Conservation (phyloP, 768 basidiomycete genomes). For the Mycena vulgaris region DNA sequence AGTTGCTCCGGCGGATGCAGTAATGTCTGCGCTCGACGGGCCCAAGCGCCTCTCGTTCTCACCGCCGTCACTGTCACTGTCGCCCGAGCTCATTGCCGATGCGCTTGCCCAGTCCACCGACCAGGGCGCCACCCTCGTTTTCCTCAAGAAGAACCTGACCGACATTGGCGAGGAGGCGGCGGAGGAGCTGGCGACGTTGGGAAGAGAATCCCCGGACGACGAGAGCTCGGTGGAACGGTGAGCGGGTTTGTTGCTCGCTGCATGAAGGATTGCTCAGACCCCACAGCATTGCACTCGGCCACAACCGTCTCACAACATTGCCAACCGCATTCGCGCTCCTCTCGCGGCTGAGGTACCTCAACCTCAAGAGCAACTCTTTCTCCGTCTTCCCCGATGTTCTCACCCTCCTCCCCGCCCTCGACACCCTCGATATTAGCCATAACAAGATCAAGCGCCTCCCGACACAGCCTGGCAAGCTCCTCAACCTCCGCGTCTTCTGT, state of each 20-base stretch:
- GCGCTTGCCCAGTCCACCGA: slow-evolving; percentile 80
- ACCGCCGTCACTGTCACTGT: slow-evolving; percentile 64
- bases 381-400: slow-evolving; percentile 90
- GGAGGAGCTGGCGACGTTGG: slow-evolving; percentile 78
- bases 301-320: slow-evolving; percentile 86
- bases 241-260: slow-evolving; percentile 34
- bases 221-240: slow-evolving; percentile 76
- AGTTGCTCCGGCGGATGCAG: slow-evolving; percentile 33
- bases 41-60: slow-evolving; percentile 39
- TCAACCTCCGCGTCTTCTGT: slow-evolving; percentile 86
- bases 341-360: slow-evolving; percentile 85
- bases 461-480: slow-evolving; percentile 81
- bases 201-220: slow-evolving; percentile 63
- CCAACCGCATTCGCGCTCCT: slow-evolving; percentile 83
- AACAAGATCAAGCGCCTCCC: slow-evolving; percentile 92
- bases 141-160: slow-evolving; percentile 84
- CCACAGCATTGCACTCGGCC: slow-evolving; percentile 85
- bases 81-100: slow-evolving; percentile 67
- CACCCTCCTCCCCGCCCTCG: slow-evolving; percentile 69
- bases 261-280: not conserved
- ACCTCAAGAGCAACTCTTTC: slow-evolving; percentile 89
- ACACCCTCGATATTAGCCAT: slow-evolving; percentile 94
- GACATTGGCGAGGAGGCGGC: slow-evolving; percentile 85
- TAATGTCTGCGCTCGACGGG: slow-evolving; percentile 43
- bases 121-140: slow-evolving; percentile 85